Conservation (phyloP, 2,329 filamentous ascomycete species). For the Phaeoacremonium minimum region DNA sequence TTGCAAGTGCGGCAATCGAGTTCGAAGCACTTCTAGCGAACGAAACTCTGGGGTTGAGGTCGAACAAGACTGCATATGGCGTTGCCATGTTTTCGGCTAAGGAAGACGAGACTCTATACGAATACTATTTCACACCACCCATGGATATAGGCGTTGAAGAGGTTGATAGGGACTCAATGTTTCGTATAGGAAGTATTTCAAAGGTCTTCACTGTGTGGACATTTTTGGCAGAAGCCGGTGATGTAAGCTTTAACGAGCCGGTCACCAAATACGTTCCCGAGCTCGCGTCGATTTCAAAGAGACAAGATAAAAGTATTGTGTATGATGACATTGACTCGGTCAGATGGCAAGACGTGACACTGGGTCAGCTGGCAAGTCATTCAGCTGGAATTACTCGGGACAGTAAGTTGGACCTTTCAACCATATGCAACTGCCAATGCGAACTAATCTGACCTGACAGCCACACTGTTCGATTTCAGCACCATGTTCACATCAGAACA, state of each 20-base stretch:
- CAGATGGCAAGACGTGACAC: slow-evolving; percentile 22
- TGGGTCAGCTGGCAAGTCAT: slow-evolving; percentile 25
- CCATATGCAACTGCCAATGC: no score
- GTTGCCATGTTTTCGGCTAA: slow-evolving; percentile 13
- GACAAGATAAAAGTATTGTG: neutral
- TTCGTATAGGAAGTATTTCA: slow-evolving; percentile 24
- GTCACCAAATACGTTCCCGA: slow-evolving; percentile 28
- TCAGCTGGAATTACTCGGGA: slow-evolving; percentile 23
- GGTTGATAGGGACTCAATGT: slow-evolving; percentile 20
- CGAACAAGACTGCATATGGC: slow-evolving; percentile 12
- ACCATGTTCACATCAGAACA: neutral
- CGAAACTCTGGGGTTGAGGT: neutral
- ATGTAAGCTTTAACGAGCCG: slow-evolving; percentile 21
- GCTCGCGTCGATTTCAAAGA: slow-evolving; percentile 12
- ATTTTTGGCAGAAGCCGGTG: slow-evolving; percentile 24
- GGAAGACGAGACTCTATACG: slow-evolving; percentile 12
- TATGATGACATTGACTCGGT: slow-evolving; percentile 15
- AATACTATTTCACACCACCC: slow-evolving; percentile 12
- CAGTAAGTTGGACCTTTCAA: slow-evolving; percentile 18
- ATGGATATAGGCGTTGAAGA: slow-evolving; percentile 10
- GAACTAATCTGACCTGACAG: no score
- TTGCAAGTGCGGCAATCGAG: neutral
- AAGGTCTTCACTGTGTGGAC: slow-evolving; percentile 31
- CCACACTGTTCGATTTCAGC: neutral
- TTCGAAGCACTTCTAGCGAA: neutral